phyloP scores from a whole-genome alignment of 2,329 filamentous ascomycete genomes.

The Ciborinia camelliae region DNA sequence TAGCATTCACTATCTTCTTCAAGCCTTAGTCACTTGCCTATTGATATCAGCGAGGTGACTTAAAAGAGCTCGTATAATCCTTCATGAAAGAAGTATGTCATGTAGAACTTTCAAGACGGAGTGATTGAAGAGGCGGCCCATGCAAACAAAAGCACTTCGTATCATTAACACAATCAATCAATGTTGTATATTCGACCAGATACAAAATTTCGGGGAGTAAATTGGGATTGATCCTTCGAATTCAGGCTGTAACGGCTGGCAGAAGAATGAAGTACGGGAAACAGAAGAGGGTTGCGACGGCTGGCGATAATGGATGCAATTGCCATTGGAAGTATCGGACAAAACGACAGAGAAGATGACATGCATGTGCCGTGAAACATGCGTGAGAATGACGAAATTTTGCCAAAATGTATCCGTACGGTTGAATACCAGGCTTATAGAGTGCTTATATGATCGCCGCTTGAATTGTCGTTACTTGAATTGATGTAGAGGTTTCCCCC shows the following conservation, averaged over 20 bases:
- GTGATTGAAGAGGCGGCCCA: neutral
- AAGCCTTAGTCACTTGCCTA: neutral
- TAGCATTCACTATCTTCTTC: neutral
- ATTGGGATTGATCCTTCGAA: neutral
- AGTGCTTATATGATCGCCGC: neutral
- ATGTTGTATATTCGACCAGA: neutral
- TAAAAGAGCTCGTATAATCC: neutral
- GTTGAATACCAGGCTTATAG: neutral
- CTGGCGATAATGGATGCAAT: neutral
- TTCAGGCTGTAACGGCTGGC: constrained; percentile 1
- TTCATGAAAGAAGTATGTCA: neutral
- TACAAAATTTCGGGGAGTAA: neutral
- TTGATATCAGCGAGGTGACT: neutral
- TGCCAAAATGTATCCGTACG: neutral
- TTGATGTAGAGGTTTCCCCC: neutral
- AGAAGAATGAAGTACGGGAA: neutral
- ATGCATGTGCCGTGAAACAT: neutral
- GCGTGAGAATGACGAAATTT: neutral
- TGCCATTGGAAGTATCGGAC: neutral
- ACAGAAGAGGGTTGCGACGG: neutral
- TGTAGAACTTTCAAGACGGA: neutral
- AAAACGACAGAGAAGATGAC: neutral
- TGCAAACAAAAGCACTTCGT: neutral
- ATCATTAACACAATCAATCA: neutral
- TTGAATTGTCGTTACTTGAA: neutral